These are phyloP conservation scores for Loxodes magnus DNA, from an alignment of 73 alveolate genomes.

Conservation along the genomic window DNA sequence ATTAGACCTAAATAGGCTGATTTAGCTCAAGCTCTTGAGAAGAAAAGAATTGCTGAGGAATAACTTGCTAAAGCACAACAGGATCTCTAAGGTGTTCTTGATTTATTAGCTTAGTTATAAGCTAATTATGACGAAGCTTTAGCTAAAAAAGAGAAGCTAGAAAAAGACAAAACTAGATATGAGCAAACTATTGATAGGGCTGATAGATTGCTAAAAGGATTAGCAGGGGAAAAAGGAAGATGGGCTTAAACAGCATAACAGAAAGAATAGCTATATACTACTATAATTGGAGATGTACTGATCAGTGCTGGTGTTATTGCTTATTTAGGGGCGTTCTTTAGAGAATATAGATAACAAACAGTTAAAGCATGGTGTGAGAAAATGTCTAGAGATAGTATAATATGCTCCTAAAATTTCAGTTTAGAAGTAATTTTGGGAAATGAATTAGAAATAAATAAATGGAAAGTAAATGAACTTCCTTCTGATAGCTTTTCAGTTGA, in stretches of 20 bases:
- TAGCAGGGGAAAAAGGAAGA: conserved; percentile 88
- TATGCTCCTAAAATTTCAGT: conserved; percentile 19
- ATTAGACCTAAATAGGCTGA: conserved; percentile 78
- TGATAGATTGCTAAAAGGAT: conserved; percentile 85
- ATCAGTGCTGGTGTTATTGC: conserved; percentile 98
- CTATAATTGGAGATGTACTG: conserved; percentile 95
- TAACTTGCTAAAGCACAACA: conserved; percentile 35
- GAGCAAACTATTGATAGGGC: conserved; percentile 91
- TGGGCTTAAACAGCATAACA: conserved; percentile 75
- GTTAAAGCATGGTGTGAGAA: conserved; percentile 17
- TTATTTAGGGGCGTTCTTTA: conserved; percentile 93
- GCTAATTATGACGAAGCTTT: conserved; percentile 79
- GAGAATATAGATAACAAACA: conserved; percentile 18
- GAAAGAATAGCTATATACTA: conserved; percentile 50
- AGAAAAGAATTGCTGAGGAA: conserved; percentile 13
- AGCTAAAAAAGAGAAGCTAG: conserved; percentile 70
- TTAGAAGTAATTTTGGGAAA: conserved; percentile 13
- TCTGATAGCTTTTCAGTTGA: conserved; percentile 95
- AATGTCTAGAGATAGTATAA: not conserved
- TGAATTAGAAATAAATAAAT: conserved; percentile 45
- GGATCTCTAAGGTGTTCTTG: conserved; percentile 75
- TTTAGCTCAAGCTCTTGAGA: conserved; percentile 66
- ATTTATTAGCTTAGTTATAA: conserved; percentile 52
- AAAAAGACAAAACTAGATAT: conserved; percentile 84
- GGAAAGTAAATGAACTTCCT: conserved; percentile 85